A percentile compares a stretch with the other conserved stretches of the same genome.
These are phyloP conservation scores for Golubevia sp. DNA, from an alignment of 1,284 basidiomycete species.

Conservation along the genomic window DNA sequence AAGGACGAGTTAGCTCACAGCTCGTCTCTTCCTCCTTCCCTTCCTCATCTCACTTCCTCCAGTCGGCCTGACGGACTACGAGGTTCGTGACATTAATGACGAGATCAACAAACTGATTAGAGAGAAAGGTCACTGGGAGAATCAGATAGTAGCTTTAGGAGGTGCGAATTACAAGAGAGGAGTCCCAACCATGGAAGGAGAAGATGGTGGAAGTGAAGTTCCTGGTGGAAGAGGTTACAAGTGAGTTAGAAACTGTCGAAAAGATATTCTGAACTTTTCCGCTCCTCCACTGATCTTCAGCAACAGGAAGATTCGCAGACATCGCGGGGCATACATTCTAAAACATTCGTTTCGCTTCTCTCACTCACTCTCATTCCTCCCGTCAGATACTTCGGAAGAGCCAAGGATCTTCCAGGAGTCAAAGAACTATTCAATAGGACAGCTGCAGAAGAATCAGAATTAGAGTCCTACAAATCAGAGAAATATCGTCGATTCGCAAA, in stretches of 20 bases:
- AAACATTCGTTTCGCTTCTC: neutral
- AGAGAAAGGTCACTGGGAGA: slow-evolving; percentile 97
- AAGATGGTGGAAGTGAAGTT: slow-evolving; percentile 85
- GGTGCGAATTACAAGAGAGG: slow-evolving; percentile 95
- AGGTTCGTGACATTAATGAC: slow-evolving; percentile 93
- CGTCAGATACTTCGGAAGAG: slow-evolving; percentile 89
- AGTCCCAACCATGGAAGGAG: slow-evolving; percentile 81
- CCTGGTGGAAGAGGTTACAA: slow-evolving; percentile 98
- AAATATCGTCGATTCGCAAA: slow-evolving; percentile 87
- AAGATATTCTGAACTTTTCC: too few relatives aligned
- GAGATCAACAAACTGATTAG: slow-evolving; percentile 95
- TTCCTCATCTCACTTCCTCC: slow-evolving; percentile 8
- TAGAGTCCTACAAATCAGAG: slow-evolving; percentile 72
- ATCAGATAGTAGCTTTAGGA: slow-evolving; percentile 89
- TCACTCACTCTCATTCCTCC: neutral
- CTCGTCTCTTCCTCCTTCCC: slow-evolving; percentile 4
- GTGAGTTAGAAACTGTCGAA: slow-evolving; percentile 68
- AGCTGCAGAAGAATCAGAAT: slow-evolving; percentile 74
- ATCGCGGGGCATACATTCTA: neutral
- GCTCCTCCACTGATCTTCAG: slow-evolving; percentile 5
- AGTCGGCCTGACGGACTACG: slow-evolving; percentile 93
- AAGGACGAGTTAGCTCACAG: too few relatives aligned
- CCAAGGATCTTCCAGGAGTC: slow-evolving; percentile 93
- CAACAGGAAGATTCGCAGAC: too few relatives aligned
- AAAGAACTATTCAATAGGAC: slow-evolving; percentile 84